Base-by-base conservation (phyloP, 257 asterid species). In the Datura wrightii region DNA sequence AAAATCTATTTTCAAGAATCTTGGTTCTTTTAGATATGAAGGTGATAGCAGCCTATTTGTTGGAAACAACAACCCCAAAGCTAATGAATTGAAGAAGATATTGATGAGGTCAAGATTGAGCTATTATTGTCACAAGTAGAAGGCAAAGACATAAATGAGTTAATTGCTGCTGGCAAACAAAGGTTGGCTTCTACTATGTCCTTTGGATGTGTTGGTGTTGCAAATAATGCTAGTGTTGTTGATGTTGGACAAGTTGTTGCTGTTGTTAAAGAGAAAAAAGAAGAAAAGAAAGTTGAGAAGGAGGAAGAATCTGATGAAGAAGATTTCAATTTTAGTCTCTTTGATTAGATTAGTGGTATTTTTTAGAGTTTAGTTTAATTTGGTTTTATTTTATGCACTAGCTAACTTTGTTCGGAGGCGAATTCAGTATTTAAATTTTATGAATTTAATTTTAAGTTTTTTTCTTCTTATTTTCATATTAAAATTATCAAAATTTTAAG, bases 11-110 rank as follows among this genome's bases (percentile, higher is more conserved):
- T 8, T 67, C 52, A 67, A 39, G 1, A 18, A 8, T 41, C 0
- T 70, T 70, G 8, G 37, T 37, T 18, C 24, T 16, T 8, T 31
- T 11, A 42, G 72, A 52, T 3, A 86, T 86, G 86, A 86, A 86
- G 86, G 83, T 86, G 6, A 39, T 83, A 5, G 82, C 86, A 74
- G 86, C 88, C 46, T 86, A 86, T 55, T 78, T 86, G 76, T 36
- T 86, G 88, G 88, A 16, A 86, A 86, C 34, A 4, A 76, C 37
- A 13, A 14, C 5, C 88, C 88, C 15, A 53, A 79, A 3, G 24
- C 69, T 7, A 66, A 54, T 80, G 86, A 86, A 58, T 19, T 86
- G 15, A 86, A 69, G 63, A 69, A 65, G 4, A 86, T 86, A 2
- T 59, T 34, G 85, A 85, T 46, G 88, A 85, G 4, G n/a, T 44